Evolutionary conservation across 1,284 basidiomycete species (phyloP), one percentile per base, ranked within the genome.

Genomic region (Ganoderma sinense): DNA sequence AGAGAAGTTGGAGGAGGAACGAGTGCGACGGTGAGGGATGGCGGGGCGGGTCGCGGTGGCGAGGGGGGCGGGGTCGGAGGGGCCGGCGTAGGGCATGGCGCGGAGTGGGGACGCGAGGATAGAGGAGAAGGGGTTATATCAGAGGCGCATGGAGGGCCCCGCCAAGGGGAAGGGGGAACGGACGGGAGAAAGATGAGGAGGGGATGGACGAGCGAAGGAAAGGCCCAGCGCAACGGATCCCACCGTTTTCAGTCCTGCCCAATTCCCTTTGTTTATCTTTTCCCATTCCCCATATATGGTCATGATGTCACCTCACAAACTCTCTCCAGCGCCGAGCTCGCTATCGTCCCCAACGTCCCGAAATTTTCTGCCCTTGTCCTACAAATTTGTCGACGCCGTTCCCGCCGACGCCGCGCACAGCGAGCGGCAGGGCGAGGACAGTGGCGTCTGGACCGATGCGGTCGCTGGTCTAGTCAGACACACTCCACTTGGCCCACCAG

Each of bases 1-100:
- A 55, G 82, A 83, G 79, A 85, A 87, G 78, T 75, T 71, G 73
- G 65, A 64, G 48, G 78, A 73, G 59, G 81, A 80, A 73, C 80
- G 79, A 43, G 79, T 75, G 72, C 79, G 78, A 66, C 78, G 74
- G 73, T 78, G 78, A 48, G 62, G 70, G 16, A 69, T 60, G 61
- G 68, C n/a, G 62, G 70, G 59, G 58, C 67, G 65, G 20, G 75
- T 68, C 53, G 72, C 68, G 64, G 74, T 70, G 53, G 69, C 53
- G 48, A 75, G 71, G 58, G 74, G 67, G 67, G 71, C 45, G 58
- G 74, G 41, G 69, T 73, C 71, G 65, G 75, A 73, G 67, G 79
- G 78, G 40, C 71, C 69, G 26, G 76, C 74, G 77, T 80, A 80
- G 64, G 79, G 79, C 79, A 80, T 79, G 53, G 73, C 62, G 64